Percentiles rank a stretch among this genome's conserved stretches.
These are phyloP conservation scores for Phlebiopsis gigantea DNA, from an alignment of 768 basidiomycete species.

Conservation along the genomic window DNA sequence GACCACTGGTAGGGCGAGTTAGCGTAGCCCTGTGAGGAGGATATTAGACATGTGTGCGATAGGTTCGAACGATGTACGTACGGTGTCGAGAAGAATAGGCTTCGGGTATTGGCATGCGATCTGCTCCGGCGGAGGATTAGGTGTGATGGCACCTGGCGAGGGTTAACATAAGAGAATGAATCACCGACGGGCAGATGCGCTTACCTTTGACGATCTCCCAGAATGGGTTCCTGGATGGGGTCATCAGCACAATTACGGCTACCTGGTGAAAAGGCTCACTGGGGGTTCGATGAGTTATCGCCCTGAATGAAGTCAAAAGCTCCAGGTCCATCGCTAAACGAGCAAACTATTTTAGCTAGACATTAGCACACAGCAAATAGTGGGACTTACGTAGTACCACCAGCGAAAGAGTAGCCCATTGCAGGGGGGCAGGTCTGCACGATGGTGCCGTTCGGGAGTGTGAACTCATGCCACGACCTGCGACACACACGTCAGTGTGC, in stretches of 20 bases:
- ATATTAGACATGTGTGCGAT: neutral
- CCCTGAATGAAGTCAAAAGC: conserved; percentile 77
- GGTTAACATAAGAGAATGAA: neutral
- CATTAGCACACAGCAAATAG: neutral
- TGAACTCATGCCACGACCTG: conserved; percentile 62
- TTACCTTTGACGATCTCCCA: conserved; percentile 75
- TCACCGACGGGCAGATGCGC: conserved; percentile 3
- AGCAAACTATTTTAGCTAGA: neutral
- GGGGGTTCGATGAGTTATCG: conserved; percentile 51
- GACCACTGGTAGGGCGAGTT: conserved; percentile 70
- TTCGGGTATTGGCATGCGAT: conserved; percentile 71
- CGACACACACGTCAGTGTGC: neutral
- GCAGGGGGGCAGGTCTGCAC: conserved; percentile 76
- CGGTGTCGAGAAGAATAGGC: conserved; percentile 73
- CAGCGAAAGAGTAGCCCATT: conserved; percentile 72
- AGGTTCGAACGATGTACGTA: conserved; percentile 25
- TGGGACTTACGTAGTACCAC: conserved; percentile 65
- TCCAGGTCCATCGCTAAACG: conserved; percentile 68
- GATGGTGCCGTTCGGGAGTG: conserved; percentile 57
- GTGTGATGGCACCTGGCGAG: conserved; percentile 51
- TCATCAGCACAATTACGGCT: neutral
- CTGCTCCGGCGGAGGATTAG: conserved; percentile 56
- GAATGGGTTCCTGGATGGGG: conserved; percentile 56
- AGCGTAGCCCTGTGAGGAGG: conserved; percentile 48
- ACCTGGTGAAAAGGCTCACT: conserved; percentile 43